Evolutionary conservation across 2,329 filamentous ascomycete species (phyloP).

Genomic region (Coniella lustricola): DNA sequence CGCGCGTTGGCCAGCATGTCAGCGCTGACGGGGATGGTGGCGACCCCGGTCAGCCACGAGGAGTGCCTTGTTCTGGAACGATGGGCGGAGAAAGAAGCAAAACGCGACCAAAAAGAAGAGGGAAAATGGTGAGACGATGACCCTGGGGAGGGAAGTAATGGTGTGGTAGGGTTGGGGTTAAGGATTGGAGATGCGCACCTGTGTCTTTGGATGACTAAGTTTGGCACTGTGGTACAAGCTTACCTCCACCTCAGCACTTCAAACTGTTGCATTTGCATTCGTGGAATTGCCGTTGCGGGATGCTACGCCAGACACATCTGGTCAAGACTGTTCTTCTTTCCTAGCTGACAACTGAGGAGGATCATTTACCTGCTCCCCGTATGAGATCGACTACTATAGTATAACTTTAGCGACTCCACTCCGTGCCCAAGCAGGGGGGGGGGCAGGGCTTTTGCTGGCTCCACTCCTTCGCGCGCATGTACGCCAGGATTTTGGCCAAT

Average conservation of each 20-base stretch:
- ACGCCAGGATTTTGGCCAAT: no score
- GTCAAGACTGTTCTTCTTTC: neutral
- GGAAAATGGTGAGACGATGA: neutral
- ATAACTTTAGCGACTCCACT: neutral
- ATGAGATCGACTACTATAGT: no score
- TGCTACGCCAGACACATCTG: neutral
- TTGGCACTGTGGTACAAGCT: no score
- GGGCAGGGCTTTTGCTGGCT: neutral
- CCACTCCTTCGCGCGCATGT: neutral
- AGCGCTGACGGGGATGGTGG: neutral
- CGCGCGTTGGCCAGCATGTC: neutral
- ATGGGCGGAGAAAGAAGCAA: neutral
- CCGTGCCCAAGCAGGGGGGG: no score
- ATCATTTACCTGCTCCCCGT: no score
- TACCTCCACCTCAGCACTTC: no score
- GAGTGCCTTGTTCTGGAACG: neutral
- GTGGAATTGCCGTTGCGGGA: constrained; percentile 1
- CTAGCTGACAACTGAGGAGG: no score
- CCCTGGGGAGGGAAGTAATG: neutral
- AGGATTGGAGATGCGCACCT: no score
- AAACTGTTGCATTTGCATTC: neutral
- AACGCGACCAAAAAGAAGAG: neutral
- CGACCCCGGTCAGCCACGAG: constrained; percentile 15
- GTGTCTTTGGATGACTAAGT: no score
- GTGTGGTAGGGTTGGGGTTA: neutral